A percentile compares a stretch with the other conserved stretches of the same genome.
Conservation (phyloP, 139 green algal species). For the Eudorina sp. region DNA sequence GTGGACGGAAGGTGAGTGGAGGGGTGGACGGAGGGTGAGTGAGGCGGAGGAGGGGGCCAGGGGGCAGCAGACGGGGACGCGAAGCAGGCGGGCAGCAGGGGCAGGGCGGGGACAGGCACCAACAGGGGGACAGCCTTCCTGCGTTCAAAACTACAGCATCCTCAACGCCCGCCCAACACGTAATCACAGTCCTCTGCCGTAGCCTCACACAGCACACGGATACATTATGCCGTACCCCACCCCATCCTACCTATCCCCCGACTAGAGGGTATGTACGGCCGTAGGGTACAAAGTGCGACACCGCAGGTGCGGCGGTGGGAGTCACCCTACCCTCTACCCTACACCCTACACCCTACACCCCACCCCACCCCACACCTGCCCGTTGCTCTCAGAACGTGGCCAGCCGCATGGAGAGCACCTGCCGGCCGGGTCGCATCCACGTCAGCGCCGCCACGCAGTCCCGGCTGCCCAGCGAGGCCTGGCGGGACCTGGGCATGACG, state of each 20-base stretch:
- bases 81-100: too few relatives aligned
- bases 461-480: constrained; percentile 1
- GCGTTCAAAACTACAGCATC: too few relatives aligned
- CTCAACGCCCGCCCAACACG: too few relatives aligned
- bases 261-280: neutral
- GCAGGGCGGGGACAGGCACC: too few relatives aligned
- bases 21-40: too few relatives aligned
- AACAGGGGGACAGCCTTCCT: too few relatives aligned
- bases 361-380: neutral
- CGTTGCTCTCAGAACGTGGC: constrained; percentile 58
- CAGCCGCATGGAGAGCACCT: constrained; percentile 69
- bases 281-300: neutral
- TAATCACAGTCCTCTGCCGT: too few relatives aligned
- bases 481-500: constrained; percentile 18
- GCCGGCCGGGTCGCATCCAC: constrained; percentile 64
- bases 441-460: too few relatives aligned
- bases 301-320: neutral
- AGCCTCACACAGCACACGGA: neutral
- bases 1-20: too few relatives aligned
- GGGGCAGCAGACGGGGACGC: too few relatives aligned
- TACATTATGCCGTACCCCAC: neutral
- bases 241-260: neutral
- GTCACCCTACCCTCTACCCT: neutral
- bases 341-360: neutral
- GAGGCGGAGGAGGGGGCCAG: too few relatives aligned